Evolutionary conservation across 2,329 filamentous ascomycete species (phyloP).

Genomic region (Colletotrichum orbiculare): DNA sequence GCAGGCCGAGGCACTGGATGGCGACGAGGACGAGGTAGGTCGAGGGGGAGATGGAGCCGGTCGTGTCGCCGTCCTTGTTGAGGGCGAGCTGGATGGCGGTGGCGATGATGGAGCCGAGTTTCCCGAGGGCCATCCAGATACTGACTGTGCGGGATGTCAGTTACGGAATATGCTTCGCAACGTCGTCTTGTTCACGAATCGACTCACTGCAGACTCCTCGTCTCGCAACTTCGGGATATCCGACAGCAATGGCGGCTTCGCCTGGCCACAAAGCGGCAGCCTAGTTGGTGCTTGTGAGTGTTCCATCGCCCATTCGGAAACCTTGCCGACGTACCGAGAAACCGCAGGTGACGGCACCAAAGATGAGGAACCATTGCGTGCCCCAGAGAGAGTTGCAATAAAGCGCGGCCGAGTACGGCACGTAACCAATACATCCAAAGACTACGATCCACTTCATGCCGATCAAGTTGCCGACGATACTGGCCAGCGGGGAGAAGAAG

Average conservation of each 20-base stretch:
- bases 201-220: slow-evolving; percentile 51
- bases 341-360: slow-evolving; percentile 23
- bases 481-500: slow-evolving; percentile 16
- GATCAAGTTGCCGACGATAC: slow-evolving; percentile 26
- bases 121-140: slow-evolving; percentile 64
- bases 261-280: slow-evolving; percentile 52
- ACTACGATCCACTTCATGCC: slow-evolving; percentile 30
- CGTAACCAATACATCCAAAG: slow-evolving; percentile 20
- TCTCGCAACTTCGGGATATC: slow-evolving; percentile 51
- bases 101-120: slow-evolving; percentile 63
- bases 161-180: neutral
- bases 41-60: slow-evolving; percentile 57
- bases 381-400: slow-evolving; percentile 29
- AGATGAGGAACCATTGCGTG: slow-evolving; percentile 27
- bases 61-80: slow-evolving; percentile 54
- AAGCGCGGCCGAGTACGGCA: slow-evolving; percentile 26
- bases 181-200: neutral
- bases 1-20: slow-evolving; percentile 57
- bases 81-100: slow-evolving; percentile 61
- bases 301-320: neutral
- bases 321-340: slow-evolving; percentile 7
- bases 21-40: slow-evolving; percentile 54
- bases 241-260: slow-evolving; percentile 46
- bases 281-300: neutral
- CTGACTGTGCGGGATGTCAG: slow-evolving; percentile 39